These are phyloP conservation scores for Neospora caninum DNA, from an alignment of 169 alveolate genomes.

Conservation along the genomic window DNA sequence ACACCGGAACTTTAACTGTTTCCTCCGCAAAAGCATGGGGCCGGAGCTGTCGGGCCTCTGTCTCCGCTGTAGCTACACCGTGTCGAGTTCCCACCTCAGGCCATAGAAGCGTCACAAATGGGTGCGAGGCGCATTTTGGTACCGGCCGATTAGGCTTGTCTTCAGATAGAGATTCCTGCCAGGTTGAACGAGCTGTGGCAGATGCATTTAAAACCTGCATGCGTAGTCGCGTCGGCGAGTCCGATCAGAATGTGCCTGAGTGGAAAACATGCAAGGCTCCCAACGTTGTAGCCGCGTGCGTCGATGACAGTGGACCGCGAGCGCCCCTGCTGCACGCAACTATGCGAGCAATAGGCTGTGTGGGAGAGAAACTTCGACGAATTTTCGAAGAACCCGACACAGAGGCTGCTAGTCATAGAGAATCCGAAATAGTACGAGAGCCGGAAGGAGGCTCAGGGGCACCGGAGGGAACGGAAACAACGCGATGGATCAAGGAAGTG, in stretches of 20 bases:
- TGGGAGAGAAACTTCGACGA: slow-evolving; percentile 2
- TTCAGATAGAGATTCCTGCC: not conserved
- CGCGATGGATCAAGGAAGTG: not conserved
- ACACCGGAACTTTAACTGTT: no score
- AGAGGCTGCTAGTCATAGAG: not conserved
- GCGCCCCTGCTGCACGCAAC: slow-evolving; percentile 11
- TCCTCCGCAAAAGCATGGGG: no score
- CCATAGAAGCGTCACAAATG: not conserved
- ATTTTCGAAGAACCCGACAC: not conserved
- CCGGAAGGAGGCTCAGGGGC: not conserved
- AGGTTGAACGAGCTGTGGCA: not conserved
- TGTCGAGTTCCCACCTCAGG: not conserved
- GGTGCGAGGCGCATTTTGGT: not conserved
- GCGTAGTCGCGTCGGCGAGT: not conserved
- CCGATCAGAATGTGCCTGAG: not conserved
- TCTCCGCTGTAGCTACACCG: not conserved
- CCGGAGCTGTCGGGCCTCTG: no score
- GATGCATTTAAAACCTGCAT: not conserved
- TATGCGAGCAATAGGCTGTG: slow-evolving; percentile 1
- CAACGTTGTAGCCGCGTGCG: slow-evolving; percentile 17
- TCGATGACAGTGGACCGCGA: not conserved
- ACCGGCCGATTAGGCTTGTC: not conserved
- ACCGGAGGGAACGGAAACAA: not conserved
- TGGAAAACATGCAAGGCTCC: not conserved
- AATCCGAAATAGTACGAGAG: not conserved